phyloP scores from a whole-genome alignment of 148 eudicot species.

The Chenopodium formosanum region DNA sequence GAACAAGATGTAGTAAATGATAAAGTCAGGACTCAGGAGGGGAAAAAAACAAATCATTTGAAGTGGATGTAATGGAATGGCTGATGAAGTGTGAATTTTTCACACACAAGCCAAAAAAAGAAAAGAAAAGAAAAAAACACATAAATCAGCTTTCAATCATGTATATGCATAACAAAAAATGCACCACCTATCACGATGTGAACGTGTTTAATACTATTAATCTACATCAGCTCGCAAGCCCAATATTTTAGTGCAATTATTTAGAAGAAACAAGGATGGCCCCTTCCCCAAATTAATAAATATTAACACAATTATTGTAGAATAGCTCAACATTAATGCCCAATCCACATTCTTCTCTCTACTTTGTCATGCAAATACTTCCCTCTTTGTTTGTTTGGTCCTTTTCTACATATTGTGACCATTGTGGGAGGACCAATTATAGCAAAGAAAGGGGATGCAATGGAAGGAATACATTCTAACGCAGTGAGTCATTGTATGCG shows the following conservation, averaged over 20 bases:
- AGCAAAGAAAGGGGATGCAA: neutral
- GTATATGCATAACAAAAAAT: neutral
- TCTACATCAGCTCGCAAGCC: neutral
- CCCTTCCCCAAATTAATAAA: neutral
- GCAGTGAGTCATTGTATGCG: neutral
- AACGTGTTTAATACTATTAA: too few species aligned
- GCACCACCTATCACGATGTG: neutral
- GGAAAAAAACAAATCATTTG: neutral
- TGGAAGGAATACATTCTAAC: neutral
- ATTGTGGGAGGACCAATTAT: neutral
- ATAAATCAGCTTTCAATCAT: too few species aligned
- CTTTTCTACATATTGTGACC: neutral
- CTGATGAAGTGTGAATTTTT: too few species aligned
- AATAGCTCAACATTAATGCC: neutral
- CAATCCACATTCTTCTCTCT: neutral
- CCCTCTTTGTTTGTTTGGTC: neutral
- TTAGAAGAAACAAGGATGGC: neutral
- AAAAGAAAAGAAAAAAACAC: too few species aligned
- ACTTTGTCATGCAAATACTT: neutral
- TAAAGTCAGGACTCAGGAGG: too few species aligned
- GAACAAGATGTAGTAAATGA: neutral
- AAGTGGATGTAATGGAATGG: neutral
- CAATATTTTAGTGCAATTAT: neutral
- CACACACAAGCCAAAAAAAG: too few species aligned
- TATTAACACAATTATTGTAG: too few species aligned